These are phyloP conservation scores for Termitomyces sp. DNA, from an alignment of 768 basidiomycete species.

Conservation along the genomic window DNA sequence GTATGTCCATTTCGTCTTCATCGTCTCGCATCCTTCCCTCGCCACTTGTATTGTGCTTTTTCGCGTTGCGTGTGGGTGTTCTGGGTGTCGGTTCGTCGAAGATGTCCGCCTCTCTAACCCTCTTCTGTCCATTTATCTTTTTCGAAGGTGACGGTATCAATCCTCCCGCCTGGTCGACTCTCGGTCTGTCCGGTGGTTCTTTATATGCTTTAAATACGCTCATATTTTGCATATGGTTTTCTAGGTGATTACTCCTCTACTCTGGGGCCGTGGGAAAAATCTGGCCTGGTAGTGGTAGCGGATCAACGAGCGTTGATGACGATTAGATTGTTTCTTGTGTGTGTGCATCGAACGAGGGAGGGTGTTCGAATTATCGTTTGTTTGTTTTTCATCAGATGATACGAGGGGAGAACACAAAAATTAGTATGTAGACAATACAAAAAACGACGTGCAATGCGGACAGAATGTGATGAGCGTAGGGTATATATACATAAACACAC, in stretches of 20 bases:
- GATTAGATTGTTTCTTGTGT: too few relatives aligned
- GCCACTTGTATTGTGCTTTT: neutral
- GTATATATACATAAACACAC: conserved; percentile 14
- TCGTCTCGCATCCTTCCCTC: too few relatives aligned
- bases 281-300: too few relatives aligned
- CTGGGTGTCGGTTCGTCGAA: neutral
- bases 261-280: too few relatives aligned
- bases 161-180: neutral
- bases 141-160: neutral
- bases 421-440: conserved; percentile 17
- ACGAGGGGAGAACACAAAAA: conserved; percentile 7
- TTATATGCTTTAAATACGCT: neutral
- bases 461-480: conserved; percentile 10
- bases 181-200: neutral
- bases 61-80: neutral
- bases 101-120: neutral
- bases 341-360: too few relatives aligned
- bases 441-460: conserved; percentile 17
- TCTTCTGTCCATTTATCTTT: neutral
- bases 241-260: too few relatives aligned
- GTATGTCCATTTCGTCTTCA: neutral
- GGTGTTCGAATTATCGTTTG: too few relatives aligned
- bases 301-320: too few relatives aligned
- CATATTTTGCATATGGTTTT: neutral
- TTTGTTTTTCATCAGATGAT: conserved; percentile 3